phyloP scores from a whole-genome alignment of 192 early-diverging fungal species.

The Geranomyces variabilis region DNA sequence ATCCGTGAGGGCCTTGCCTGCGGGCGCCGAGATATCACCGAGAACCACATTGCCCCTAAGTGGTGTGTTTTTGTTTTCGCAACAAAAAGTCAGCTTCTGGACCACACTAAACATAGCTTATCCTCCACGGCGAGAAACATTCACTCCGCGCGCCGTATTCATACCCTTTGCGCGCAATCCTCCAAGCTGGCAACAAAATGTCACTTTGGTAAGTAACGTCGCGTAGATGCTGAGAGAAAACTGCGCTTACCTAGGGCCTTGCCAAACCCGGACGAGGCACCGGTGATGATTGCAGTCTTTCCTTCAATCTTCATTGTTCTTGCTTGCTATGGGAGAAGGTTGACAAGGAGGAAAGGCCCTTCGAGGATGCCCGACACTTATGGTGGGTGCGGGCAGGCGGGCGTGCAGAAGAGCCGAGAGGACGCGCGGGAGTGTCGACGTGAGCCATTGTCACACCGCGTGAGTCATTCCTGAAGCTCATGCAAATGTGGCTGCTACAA shows the following conservation, averaged over 20 bases:
- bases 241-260: conserved; percentile 56
- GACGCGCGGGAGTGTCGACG: no score
- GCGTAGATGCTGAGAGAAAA: background rate
- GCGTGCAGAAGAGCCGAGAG: no score
- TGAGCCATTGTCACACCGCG: no score
- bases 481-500: no score
- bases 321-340: background rate
- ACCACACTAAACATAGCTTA: no score
- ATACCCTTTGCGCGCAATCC: conserved; percentile 60
- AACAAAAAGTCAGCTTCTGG: no score
- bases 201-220: background rate
- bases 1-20: conserved; percentile 33
- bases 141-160: no score
- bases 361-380: no score
- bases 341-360: background rate
- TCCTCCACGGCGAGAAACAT: no score
- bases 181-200: conserved; percentile 34
- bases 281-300: conserved; percentile 73
- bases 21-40: conserved; percentile 57
- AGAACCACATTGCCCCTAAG: conserved; percentile 64
- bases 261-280: conserved; percentile 70
- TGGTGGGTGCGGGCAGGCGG: no score
- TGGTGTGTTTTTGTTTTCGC: no score
- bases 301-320: conserved; percentile 42
- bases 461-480: no score